Percentiles rank a stretch among this genome's conserved stretches.
Evolutionary conservation across 192 early-diverging fungal species (phyloP).

Genomic region (Coemansia sp.): DNA sequence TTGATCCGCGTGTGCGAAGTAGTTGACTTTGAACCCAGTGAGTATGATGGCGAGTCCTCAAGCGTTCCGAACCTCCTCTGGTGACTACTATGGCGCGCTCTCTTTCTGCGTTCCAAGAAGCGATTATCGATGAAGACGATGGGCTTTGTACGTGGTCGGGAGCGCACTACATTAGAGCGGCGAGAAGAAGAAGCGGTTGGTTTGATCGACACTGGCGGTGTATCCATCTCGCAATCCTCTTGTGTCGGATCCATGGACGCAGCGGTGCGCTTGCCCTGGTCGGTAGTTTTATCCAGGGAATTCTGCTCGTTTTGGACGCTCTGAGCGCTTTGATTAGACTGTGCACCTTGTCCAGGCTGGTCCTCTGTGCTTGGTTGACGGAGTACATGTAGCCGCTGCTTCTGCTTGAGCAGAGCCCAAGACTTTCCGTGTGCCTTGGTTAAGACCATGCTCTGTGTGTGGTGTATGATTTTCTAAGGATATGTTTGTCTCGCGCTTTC

Average conservation of each 20-base stretch:
- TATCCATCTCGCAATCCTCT: not conserved
- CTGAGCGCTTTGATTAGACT: not conserved
- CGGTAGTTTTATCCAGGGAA: not conserved
- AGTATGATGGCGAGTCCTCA: not conserved
- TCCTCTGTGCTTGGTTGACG: not conserved
- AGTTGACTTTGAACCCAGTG: not conserved
- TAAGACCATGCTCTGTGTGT: constrained; percentile 5
- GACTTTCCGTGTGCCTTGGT: constrained; percentile 14
- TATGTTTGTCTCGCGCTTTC: not conserved
- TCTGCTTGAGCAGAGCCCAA: constrained; percentile 14
- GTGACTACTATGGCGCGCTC: not conserved
- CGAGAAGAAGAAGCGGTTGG: not conserved
- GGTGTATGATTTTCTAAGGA: not conserved
- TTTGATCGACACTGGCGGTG: not conserved
- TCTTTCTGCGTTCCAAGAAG: not conserved
- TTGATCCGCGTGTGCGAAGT: not conserved
- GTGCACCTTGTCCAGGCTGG: not conserved
- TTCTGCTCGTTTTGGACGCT: not conserved
- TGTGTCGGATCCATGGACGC: not conserved
- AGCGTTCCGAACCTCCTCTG: not conserved
- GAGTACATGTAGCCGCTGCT: constrained; percentile 4
- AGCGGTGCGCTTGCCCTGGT: not conserved
- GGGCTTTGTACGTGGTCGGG: not conserved
- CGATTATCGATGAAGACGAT: constrained; percentile 9
- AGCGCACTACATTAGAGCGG: not conserved